Conservation (phyloP, 352 stramenopile genomes). For the Phytophthora pisi region DNA sequence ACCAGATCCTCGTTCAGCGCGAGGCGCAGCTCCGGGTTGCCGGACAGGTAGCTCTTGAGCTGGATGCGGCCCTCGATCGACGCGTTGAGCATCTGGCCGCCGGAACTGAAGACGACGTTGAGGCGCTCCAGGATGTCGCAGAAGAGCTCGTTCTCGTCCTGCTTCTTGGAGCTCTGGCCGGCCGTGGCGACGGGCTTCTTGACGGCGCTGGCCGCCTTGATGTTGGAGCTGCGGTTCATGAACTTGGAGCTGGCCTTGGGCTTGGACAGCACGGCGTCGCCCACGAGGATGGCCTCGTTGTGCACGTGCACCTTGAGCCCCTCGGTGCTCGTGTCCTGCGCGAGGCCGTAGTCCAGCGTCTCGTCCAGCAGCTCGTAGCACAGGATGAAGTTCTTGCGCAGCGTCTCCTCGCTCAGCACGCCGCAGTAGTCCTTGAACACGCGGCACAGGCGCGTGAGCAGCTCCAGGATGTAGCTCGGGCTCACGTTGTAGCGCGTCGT, state of each 20-base stretch:
- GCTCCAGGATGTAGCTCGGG: slow-evolving; percentile 95
- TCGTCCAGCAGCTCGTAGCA: slow-evolving; percentile 99
- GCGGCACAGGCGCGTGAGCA: slow-evolving; percentile 93
- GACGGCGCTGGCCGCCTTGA: slow-evolving; percentile 85
- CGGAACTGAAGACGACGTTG: slow-evolving; percentile 97
- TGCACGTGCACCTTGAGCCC: slow-evolving; percentile 98
- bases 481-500: slow-evolving; percentile 97
- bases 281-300: slow-evolving; percentile 97
- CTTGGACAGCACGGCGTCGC: slow-evolving; percentile 78
- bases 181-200: slow-evolving; percentile 87
- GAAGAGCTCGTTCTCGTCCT: slow-evolving; percentile 98
- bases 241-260: slow-evolving; percentile 93
- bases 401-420: slow-evolving; percentile 97
- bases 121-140: slow-evolving; percentile 99
- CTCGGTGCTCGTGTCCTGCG: slow-evolving; percentile 97
- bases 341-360: slow-evolving; percentile 98
- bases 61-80: slow-evolving; percentile 98
- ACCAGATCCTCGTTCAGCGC: slow-evolving; percentile 98
- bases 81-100: slow-evolving; percentile 97
- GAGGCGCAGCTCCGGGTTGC: slow-evolving; percentile 96
- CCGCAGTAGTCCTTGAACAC: slow-evolving; percentile 99
- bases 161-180: slow-evolving; percentile 75
- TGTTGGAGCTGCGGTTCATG: slow-evolving; percentile 77
- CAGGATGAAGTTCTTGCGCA: slow-evolving; percentile 99
- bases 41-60: slow-evolving; percentile 99